A percentile compares a stretch with the other conserved stretches of the same genome.
These are phyloP conservation scores for Prinsepia uniflora DNA, from an alignment of 306 rosid species.

Conservation along the genomic window DNA sequence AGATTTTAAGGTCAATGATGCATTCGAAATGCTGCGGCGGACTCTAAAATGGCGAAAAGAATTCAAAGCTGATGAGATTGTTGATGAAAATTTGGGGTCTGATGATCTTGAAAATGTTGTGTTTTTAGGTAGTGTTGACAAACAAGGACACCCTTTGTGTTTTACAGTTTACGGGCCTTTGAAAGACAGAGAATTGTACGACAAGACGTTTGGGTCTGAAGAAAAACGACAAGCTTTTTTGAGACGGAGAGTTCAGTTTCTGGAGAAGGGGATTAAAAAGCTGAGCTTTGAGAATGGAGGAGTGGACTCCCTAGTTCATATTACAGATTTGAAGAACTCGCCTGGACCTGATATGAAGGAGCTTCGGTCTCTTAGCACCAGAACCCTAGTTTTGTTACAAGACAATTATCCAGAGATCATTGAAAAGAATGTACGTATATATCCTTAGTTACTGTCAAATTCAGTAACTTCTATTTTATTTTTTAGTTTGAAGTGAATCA, in stretches of 20 bases:
- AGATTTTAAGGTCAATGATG: conserved; percentile 55
- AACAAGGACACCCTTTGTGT: conserved; percentile 64
- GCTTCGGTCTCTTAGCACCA: conserved; percentile 41
- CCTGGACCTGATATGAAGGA: conserved; percentile 52
- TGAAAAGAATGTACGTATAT: conserved; percentile 38
- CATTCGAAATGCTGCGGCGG: conserved; percentile 63
- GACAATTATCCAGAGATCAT: conserved; percentile 64
- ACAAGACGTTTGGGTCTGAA: conserved; percentile 41
- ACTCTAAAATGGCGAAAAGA: conserved; percentile 60
- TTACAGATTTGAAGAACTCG: conserved; percentile 59
- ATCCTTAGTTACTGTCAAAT: not conserved
- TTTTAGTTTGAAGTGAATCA: too few species aligned
- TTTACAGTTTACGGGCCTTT: conserved; percentile 39
- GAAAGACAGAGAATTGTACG: conserved; percentile 38
- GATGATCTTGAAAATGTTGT: conserved; percentile 43
- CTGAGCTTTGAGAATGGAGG: conserved; percentile 54
- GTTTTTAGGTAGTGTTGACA: conserved; percentile 40
- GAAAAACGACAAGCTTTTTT: conserved; percentile 39
- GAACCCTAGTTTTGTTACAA: conserved; percentile 41
- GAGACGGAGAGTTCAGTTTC: conserved; percentile 59
- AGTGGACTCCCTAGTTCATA: conserved; percentile 49
- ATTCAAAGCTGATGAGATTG: conserved; percentile 35
- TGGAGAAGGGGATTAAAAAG: conserved; percentile 52
- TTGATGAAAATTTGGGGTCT: conserved; percentile 34
- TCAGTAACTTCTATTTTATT: too few species aligned